phyloP scores from a whole-genome alignment of 1,139 yeast genomes.

The Magnusiomyces fungicola region DNA sequence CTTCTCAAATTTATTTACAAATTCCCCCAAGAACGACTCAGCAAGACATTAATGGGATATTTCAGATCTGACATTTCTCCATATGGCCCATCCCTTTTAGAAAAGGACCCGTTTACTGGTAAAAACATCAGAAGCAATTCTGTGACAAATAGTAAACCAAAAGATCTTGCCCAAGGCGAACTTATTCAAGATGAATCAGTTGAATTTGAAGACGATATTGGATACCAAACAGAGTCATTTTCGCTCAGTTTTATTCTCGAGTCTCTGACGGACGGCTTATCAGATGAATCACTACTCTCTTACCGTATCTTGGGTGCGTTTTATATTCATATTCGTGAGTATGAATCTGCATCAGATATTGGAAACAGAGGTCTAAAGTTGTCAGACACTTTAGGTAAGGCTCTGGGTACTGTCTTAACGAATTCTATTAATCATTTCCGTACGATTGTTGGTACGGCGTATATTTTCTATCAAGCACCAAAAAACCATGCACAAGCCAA shows the following conservation, averaged over 20 bases:
- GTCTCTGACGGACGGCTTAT: constrained; percentile 48
- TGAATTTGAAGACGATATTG: constrained; percentile 23
- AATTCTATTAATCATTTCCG: constrained; percentile 55
- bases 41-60: constrained; percentile 41
- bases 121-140: constrained; percentile 15
- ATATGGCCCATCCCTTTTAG: constrained; percentile 26
- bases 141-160: constrained; percentile 17
- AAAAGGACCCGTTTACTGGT: constrained; percentile 7
- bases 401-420: constrained; percentile 42
- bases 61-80: constrained; percentile 62
- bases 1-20: constrained; percentile 45
- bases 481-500: constrained; percentile 74
- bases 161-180: too few species aligned
- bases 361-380: constrained; percentile 57
- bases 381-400: constrained; percentile 39
- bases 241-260: constrained; percentile 41
- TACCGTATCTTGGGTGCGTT: constrained; percentile 58
- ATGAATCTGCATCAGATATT: constrained; percentile 51
- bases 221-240: constrained; percentile 25
- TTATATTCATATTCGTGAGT: constrained; percentile 56
- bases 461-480: constrained; percentile 84
- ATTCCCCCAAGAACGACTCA: constrained; percentile 59
- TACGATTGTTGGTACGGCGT: constrained; percentile 63
- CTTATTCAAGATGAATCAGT: constrained; percentile 21
- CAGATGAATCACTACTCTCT: constrained; percentile 48